These are phyloP conservation scores for Mycena latifolia DNA, from an alignment of 768 basidiomycete species.

Conservation along the genomic window DNA sequence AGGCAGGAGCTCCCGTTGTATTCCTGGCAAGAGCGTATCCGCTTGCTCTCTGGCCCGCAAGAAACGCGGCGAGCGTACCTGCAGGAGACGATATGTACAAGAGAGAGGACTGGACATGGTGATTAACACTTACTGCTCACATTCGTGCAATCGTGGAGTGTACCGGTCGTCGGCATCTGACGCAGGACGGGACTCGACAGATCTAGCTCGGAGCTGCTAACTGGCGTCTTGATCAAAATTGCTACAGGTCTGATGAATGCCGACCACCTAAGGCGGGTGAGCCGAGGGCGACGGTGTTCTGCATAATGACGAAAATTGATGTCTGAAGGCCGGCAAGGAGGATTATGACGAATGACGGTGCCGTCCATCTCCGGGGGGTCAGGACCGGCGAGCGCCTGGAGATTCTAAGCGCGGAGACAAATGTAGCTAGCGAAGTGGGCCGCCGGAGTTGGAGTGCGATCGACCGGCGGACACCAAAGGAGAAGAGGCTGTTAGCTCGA, in stretches of 20 bases:
- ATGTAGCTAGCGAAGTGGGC: neutral
- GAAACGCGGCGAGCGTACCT: neutral
- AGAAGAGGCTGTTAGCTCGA: neutral
- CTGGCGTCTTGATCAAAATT: neutral
- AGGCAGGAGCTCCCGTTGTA: neutral
- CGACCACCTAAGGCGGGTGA: neutral
- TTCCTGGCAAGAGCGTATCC: neutral
- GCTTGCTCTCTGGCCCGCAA: neutral
- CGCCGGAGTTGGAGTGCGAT: neutral
- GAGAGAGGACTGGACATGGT: too few relatives aligned
- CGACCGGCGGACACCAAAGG: neutral
- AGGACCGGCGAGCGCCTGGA: too few relatives aligned
- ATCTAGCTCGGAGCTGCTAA: neutral
- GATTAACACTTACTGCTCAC: too few relatives aligned
- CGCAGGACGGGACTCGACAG: neutral
- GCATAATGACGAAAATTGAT: too few relatives aligned
- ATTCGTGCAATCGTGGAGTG: neutral
- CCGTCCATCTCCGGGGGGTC: too few relatives aligned
- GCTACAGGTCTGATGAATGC: neutral
- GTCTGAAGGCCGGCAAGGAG: too few relatives aligned
- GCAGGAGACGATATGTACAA: too few relatives aligned
- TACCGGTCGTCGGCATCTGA: neutral
- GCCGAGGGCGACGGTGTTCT: neutral
- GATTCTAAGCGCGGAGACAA: too few relatives aligned
- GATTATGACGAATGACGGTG: too few relatives aligned